Conservation (phyloP, 2,329 filamentous ascomycete genomes). For the Curvularia hawaiiensis region DNA sequence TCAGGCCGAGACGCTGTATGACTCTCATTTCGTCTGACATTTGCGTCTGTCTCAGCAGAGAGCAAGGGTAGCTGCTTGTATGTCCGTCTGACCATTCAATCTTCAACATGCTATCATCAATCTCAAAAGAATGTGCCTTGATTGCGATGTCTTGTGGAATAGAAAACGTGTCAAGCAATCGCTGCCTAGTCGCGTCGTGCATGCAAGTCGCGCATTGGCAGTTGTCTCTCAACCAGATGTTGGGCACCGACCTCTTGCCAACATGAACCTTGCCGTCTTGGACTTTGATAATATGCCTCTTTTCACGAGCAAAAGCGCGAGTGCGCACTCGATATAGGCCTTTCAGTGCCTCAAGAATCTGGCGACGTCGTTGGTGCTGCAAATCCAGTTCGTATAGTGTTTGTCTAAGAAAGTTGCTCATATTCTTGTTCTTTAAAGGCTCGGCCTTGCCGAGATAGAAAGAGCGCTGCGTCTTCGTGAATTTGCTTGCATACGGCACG, state of each 20-base stretch:
- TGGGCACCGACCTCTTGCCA: conserved; percentile 14
- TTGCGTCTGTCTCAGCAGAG: conserved; percentile 58
- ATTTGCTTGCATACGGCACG: neutral
- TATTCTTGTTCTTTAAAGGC: neutral
- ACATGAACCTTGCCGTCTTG: conserved; percentile 12
- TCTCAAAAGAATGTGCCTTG: conserved; percentile 15
- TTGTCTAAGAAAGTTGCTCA: neutral
- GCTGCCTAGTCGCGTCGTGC: conserved; percentile 72
- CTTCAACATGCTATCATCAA: conserved; percentile 16
- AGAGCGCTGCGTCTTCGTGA: neutral
- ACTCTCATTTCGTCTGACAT: conserved; percentile 48
- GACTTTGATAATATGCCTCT: neutral
- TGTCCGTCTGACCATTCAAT: conserved; percentile 63
- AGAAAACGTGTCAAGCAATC: conserved; percentile 70
- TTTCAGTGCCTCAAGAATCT: neutral
- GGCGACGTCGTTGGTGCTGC: neutral
- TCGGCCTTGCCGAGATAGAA: neutral
- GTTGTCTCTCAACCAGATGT: conserved; percentile 63
- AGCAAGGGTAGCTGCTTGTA: conserved; percentile 68
- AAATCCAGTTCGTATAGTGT: neutral
- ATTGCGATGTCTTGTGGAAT: conserved; percentile 41
- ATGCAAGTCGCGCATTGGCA: conserved; percentile 72
- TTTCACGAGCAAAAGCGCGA: neutral
- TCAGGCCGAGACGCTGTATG: conserved; percentile 34
- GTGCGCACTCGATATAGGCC: neutral